phyloP scores from a whole-genome alignment of 2,329 filamentous ascomycete species.

The Diaporthe aspalathi region DNA sequence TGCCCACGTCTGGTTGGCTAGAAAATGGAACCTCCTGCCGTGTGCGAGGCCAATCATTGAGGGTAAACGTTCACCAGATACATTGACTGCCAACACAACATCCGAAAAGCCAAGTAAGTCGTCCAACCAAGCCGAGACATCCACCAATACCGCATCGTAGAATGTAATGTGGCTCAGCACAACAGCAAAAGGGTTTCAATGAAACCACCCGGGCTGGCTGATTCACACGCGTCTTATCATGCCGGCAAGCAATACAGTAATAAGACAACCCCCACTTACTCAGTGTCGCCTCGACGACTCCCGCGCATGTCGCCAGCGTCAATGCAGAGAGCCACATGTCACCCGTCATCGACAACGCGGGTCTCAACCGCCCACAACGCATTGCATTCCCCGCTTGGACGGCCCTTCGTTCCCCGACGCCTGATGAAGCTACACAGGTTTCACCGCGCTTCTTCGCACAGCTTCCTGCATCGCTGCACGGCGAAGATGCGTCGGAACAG shows the following conservation, averaged over 20 bases:
- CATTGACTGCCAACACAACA: neutral
- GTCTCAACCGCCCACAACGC: neutral
- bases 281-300: neutral
- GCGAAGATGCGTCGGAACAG: neutral
- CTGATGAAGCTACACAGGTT: slow-evolving; percentile 20
- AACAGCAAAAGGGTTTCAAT: slow-evolving; percentile 14
- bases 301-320: neutral
- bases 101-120: neutral
- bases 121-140: slow-evolving; percentile 2
- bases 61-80: too few relatives aligned
- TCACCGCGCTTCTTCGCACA: slow-evolving; percentile 36
- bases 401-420: neutral
- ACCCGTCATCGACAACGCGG: neutral
- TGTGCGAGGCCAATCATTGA: too few relatives aligned
- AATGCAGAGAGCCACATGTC: neutral
- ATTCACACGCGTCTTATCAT: neutral
- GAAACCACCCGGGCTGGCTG: slow-evolving; percentile 23
- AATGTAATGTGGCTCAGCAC: slow-evolving; percentile 4
- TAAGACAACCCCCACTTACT: slow-evolving; percentile 4
- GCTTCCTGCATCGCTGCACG: slow-evolving; percentile 12
- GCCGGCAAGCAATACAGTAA: neutral
- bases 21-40: neutral
- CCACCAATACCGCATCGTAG: neutral
- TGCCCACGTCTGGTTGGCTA: neutral
- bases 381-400: neutral